A percentile compares a stretch with the other conserved stretches of the same genome.
Conservation (phyloP, 1,284 basidiomycete species). For the Irpex sp. region DNA sequence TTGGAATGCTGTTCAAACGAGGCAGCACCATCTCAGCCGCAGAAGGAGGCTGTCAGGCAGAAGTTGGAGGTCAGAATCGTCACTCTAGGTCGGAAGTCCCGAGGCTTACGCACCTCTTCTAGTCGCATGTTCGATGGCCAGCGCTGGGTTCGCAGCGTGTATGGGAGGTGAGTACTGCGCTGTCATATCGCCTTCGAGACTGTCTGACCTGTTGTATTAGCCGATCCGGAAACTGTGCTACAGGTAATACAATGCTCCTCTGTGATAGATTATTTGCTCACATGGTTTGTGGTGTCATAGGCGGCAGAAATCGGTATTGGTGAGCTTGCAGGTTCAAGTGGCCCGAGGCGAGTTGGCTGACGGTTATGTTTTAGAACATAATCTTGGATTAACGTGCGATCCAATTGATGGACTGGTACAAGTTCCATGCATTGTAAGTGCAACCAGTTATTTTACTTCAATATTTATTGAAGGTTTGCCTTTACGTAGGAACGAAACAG, state of each 20-base stretch:
- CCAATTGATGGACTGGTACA: slow-evolving; percentile 94
- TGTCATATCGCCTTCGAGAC: not conserved
- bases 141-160: slow-evolving; percentile 93
- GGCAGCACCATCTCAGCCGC: slow-evolving; percentile 97
- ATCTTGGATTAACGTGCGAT: slow-evolving; percentile 91
- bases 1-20: slow-evolving; percentile 98
- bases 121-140: slow-evolving; percentile 94
- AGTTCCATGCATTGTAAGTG: slow-evolving; percentile 91
- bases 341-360: slow-evolving; percentile 13
- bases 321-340: slow-evolving; percentile 41
- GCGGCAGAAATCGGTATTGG: slow-evolving; percentile 96
- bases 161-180: slow-evolving; percentile 72
- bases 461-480: slow-evolving; percentile 4
- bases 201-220: slow-evolving; percentile 39
- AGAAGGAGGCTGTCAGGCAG: slow-evolving; percentile 91
- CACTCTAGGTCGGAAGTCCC: not conserved
- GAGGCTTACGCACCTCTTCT: not conserved
- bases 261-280: not conserved
- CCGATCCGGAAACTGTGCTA: slow-evolving; percentile 83
- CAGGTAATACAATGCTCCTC: slow-evolving; percentile 50
- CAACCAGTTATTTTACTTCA: slow-evolving; percentile 4
- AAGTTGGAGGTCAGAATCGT: slow-evolving; percentile 74
- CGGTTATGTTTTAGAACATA: slow-evolving; percentile 67
- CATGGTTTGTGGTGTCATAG: slow-evolving; percentile 43
- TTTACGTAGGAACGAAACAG: slow-evolving; percentile 81